phyloP scores from a whole-genome alignment of 768 basidiomycete species.

The Phylloporus sp. region DNA sequence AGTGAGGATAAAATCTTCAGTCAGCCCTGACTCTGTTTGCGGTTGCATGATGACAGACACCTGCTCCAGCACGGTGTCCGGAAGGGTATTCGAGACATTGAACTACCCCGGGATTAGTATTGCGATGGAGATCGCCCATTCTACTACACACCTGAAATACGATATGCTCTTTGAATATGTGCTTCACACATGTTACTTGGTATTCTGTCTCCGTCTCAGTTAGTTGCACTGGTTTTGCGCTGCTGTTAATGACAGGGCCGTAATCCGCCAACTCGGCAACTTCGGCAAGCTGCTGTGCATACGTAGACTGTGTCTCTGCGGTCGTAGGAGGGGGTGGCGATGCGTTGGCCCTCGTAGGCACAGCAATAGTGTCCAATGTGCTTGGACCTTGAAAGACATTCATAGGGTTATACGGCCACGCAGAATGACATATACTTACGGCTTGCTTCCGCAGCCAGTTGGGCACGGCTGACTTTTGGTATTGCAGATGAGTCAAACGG shows the following conservation, averaged over 20 bases:
- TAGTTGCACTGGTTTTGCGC: slow-evolving; percentile 67
- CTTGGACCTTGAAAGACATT: slow-evolving; percentile 62
- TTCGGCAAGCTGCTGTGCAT: slow-evolving; percentile 77
- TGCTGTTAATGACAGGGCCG: slow-evolving; percentile 86
- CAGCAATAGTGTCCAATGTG: slow-evolving; percentile 78
- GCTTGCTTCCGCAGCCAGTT: slow-evolving; percentile 82
- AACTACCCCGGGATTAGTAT: slow-evolving; percentile 49
- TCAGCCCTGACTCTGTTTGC: slow-evolving; percentile 65
- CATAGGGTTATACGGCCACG: slow-evolving; percentile 6
- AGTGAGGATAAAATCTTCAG: slow-evolving; percentile 94
- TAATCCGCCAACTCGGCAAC: slow-evolving; percentile 84
- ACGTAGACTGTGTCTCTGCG: slow-evolving; percentile 84
- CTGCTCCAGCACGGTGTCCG: slow-evolving; percentile 91
- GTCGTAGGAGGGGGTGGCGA: slow-evolving; percentile 74
- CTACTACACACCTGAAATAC: slow-evolving; percentile 81
- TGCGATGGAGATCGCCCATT: neutral
- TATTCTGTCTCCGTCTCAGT: slow-evolving; percentile 99
- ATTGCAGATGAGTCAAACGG: slow-evolving; percentile 82
- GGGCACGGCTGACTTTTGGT: slow-evolving; percentile 91
- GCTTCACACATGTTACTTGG: slow-evolving; percentile 94
- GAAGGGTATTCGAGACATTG: slow-evolving; percentile 95
- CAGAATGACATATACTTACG: slow-evolving; percentile 46
- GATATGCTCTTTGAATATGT: slow-evolving; percentile 90
- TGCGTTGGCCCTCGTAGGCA: slow-evolving; percentile 54
- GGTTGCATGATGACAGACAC: slow-evolving; percentile 92